Percentiles rank a stretch among this genome's conserved stretches.
These are phyloP conservation scores for Galerina marginata DNA, from an alignment of 768 basidiomycete genomes.

Conservation along the genomic window DNA sequence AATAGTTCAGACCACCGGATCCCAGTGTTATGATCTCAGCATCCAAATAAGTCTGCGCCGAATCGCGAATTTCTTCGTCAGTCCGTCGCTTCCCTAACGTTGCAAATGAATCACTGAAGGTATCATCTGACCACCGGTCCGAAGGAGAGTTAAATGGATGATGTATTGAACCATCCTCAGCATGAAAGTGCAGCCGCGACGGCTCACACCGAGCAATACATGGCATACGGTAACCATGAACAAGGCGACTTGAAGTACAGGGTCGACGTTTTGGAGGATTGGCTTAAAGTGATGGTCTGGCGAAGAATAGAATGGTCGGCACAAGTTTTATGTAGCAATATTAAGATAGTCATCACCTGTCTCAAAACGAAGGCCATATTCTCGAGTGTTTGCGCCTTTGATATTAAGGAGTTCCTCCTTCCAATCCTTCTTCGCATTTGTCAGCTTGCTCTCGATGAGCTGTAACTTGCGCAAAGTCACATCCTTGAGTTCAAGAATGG, in stretches of 20 bases:
- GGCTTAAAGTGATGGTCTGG: slow-evolving; percentile 15
- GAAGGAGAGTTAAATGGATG: too few relatives aligned
- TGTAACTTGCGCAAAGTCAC: too few relatives aligned
- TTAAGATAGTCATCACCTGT: not conserved
- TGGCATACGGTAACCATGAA: slow-evolving; percentile 15
- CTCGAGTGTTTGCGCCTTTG: not conserved
- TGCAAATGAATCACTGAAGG: slow-evolving; percentile 20
- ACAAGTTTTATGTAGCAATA: not conserved
- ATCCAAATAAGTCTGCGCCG: slow-evolving; percentile 23
- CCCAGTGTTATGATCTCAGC: slow-evolving; percentile 10
- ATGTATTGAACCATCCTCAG: too few relatives aligned
- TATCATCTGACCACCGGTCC: slow-evolving; percentile 9
- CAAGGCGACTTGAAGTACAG: slow-evolving; percentile 9
- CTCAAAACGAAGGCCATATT: not conserved
- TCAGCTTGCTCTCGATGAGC: too few relatives aligned
- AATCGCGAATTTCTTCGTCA: slow-evolving; percentile 16
- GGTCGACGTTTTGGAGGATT: slow-evolving; percentile 12
- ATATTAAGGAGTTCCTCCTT: not conserved
- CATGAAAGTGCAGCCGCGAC: too few relatives aligned
- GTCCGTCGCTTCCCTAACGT: slow-evolving; percentile 18
- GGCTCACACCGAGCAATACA: too few relatives aligned
- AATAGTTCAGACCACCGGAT: too few relatives aligned
- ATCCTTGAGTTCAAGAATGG: not conserved
- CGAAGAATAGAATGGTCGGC: not conserved
- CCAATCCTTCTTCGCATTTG: too few relatives aligned